Base-by-base conservation (phyloP, 2,329 filamentous ascomycete species). In the Trichoderma aggressivum region DNA sequence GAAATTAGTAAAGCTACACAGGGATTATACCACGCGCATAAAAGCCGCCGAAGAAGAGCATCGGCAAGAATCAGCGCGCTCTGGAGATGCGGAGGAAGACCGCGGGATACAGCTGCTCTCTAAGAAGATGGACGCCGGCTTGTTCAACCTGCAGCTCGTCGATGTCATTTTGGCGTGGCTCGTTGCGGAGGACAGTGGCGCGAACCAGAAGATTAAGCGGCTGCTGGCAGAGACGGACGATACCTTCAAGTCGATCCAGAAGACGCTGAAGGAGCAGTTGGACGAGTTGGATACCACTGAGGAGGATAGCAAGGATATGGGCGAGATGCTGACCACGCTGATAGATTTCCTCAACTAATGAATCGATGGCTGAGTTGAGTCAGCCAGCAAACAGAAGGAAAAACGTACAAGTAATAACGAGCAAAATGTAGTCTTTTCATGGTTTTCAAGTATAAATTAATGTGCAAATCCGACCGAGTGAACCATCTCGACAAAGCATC, bases 131-230 rank as follows among this genome's bases (percentile, higher is more conserved):
- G 94, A 97, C 74, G 94, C 93, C 0, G 96, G 96, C 0, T 82
- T 98, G 7, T 97, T 93, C 79, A 91, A 89, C 30, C 81, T 98
- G 70, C 94, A 97, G 82, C 92, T 89, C 3, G 88, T 96, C 59
- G 95, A 98, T 82, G 87, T 94, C 0, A 89, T 96, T 34, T 81
- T 99, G 34, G 93, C 94, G 14, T 99, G 96, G 96, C 85, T 98
- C 36, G 87, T 94, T 8, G 96, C 94, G 0, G 96, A 99, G 81
- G 96, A 99, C 77, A 86, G 85, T 39, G 94, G 93, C 0, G 92
- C 93, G 1, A 88, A 86, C 75, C 84, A 82, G 70, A 91, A 86
- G 76, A 89, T 97, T 36, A 81, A 85, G 63, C 82, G 85, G 26
- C 81, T 92, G 5, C 82, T 98, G 53, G 88, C 86, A 1, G 91